A percentile compares a stretch with the other conserved stretches of the same genome.
These are phyloP conservation scores for Hibiscus tridactylites DNA, from an alignment of 345 rosid species.

Conservation along the genomic window DNA sequence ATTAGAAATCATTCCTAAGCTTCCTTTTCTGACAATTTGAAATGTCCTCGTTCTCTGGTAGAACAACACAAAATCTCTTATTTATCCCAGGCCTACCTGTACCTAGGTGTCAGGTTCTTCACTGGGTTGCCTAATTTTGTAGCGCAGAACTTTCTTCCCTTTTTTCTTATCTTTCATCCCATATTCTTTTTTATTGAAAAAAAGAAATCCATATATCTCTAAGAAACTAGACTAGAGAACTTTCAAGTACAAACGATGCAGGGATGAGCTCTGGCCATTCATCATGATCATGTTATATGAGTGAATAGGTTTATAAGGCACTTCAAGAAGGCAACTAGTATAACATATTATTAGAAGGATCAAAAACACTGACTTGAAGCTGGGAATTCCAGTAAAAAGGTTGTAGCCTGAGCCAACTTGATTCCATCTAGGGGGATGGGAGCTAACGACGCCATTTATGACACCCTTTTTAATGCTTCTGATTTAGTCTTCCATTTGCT, in stretches of 20 bases:
- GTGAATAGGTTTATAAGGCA: no score
- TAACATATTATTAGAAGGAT: background rate
- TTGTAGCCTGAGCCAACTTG: background rate
- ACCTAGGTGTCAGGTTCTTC: background rate
- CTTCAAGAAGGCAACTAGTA: background rate
- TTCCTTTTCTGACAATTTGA: background rate
- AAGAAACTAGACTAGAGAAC: no score
- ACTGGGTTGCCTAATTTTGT: background rate
- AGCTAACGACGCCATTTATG: background rate
- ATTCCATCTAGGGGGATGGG: background rate
- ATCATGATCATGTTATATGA: no score
- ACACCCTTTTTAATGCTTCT: background rate
- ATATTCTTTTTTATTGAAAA: background rate
- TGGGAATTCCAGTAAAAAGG: background rate
- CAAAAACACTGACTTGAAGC: background rate
- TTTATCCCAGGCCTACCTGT: background rate
- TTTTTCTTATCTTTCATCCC: background rate
- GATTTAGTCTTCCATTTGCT: background rate
- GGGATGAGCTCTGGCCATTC: no score
- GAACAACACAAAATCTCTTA: background rate
- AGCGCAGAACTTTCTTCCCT: background rate
- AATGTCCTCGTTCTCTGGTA: background rate
- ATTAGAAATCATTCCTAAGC: background rate
- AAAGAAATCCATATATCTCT: background rate
- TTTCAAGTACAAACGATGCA: no score